phyloP scores from a whole-genome alignment of 345 rosid genomes.

The rapeseed (Brassica napus) region Da-Ae NC_063435.1:27838501-27839000 shows the following conservation, averaged over 20 bases:
- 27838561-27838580: constrained; percentile 74
- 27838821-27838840: constrained; percentile 78
- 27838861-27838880: constrained; percentile 87
- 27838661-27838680: neutral
- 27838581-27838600: constrained; percentile 62
- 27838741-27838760: neutral
- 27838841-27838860: constrained; percentile 78
- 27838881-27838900: constrained; percentile 76
- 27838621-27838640: neutral
- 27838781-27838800: constrained; percentile 82
- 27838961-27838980: constrained; percentile 61
- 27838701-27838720: neutral
- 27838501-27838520: constrained; percentile 52
- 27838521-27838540: constrained; percentile 63
- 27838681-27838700: neutral
- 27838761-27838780: constrained; percentile 57
- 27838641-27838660: neutral
- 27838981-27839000: constrained; percentile 62
- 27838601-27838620: constrained; percentile 27
- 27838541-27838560: constrained; percentile 61
- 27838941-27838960: constrained; percentile 78
- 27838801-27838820: constrained; percentile 78
- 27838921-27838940: constrained; percentile 89
- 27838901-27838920: constrained; percentile 92
- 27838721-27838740: neutral